These are phyloP conservation scores for Quaeritorhiza haematococci DNA, from an alignment of 371 early-diverging fungal genomes.

Conservation along the genomic window DNA sequence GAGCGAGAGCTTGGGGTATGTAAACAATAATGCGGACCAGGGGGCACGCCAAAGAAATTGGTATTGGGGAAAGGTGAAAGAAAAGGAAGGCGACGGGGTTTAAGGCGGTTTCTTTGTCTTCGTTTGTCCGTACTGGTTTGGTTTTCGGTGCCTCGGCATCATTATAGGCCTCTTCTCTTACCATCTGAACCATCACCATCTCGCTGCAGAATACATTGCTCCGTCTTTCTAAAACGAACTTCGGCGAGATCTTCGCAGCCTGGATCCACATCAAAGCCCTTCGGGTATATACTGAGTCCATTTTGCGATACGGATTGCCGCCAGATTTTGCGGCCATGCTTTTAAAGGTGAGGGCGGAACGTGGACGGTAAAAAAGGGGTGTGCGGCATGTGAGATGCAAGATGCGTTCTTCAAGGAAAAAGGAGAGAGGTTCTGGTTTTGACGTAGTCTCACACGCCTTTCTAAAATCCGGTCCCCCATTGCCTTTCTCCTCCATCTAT, in stretches of 20 bases:
- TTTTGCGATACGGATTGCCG: conserved; percentile 93
- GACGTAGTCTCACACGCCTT: neutral
- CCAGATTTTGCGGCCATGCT: conserved; percentile 86
- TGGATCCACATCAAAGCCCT: conserved; percentile 93
- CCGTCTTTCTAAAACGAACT: conserved; percentile 85
- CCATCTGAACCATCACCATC: conserved; percentile 6
- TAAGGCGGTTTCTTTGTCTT: neutral
- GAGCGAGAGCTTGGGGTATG: conserved; percentile 77
- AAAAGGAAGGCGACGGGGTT: neutral
- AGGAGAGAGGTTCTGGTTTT: neutral
- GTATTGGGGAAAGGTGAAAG: neutral
- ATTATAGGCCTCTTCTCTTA: neutral
- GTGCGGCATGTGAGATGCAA: no score
- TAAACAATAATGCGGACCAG: neutral
- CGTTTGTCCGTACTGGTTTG: neutral
- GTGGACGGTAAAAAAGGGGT: no score
- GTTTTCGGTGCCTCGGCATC: neutral
- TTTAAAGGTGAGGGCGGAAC: conserved; percentile 59
- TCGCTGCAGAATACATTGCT: conserved; percentile 57
- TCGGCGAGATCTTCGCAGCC: conserved; percentile 83
- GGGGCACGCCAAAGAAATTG: neutral
- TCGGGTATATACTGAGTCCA: conserved; percentile 91
- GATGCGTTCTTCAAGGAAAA: neutral
- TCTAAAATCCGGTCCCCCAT: neutral
- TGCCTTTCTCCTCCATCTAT: neutral